Evolutionary conservation across 768 basidiomycete species (phyloP), one percentile per base, ranked within the genome.

Genomic region (Suillus occidentalis): DNA sequence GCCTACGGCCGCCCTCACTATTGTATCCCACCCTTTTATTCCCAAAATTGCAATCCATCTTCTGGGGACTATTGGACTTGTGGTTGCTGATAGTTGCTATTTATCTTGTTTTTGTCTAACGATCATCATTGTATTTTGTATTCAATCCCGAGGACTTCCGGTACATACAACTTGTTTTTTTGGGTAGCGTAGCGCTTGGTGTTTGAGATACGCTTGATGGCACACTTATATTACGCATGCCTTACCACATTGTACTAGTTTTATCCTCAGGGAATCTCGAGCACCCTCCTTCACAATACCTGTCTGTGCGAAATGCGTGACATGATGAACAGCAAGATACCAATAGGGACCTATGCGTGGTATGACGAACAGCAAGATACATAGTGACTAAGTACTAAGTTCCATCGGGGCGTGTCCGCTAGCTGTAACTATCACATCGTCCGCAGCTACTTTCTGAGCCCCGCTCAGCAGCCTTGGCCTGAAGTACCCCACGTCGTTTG

Each of bases 401-500:
- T 76, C 75, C 75, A 76, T 78, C 3, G 73, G 72, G 6, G 71
- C 69, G 47, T 71, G 70, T 3, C 75, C 74, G 25, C 72, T 75
- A 13, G 72, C 74, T 20, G 58, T 37, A 7, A 76, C 73, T 34
- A 76, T 65, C 36, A 75, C 71, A 7, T 74, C 73, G 34, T 72
- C 72, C 6, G 71, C 73, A 1, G 74, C 74, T 2, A 66, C 68
- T 53, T 73, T 71, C 34, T 73, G 74, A 36, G 80, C 78, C 63
- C 52, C 85, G 80, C 63, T 82, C 81, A 0, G 78, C 84, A 31
- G 84, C 80, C 65, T 79, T 84, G 10, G 79, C 73, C 67, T 85
- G 80, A 28, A 92, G 75, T 5, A 76, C 76, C 52, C 85, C 43
- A 92, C 80, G 65, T 91, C 90, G 25, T 79, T 63, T 82, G 80